Conservation (phyloP, 2,329 filamentous ascomycete genomes). For the Nothophaeocryptopus gaeumannii region DNA sequence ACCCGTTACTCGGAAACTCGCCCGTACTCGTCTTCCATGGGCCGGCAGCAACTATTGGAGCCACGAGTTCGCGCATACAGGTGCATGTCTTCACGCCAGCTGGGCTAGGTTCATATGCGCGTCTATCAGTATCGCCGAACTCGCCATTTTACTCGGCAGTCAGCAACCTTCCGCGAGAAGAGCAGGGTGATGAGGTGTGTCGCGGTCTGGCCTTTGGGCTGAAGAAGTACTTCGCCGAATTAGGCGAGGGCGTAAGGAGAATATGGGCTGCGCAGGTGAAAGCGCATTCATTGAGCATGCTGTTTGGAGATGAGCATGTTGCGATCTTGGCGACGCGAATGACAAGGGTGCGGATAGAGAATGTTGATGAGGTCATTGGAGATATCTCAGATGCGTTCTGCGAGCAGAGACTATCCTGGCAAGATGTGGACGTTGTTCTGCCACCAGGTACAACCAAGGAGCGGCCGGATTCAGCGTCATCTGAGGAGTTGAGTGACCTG, state of each 20-base stretch:
- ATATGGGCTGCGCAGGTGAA: constrained; percentile 59
- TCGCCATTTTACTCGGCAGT: constrained; percentile 90
- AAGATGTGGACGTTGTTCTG: constrained; percentile 83
- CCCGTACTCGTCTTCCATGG: constrained; percentile 90
- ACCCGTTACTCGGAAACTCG: constrained; percentile 76
- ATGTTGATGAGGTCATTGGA: constrained; percentile 67
- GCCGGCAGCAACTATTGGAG: constrained; percentile 69
- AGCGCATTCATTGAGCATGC: constrained; percentile 56
- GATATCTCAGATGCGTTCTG: constrained; percentile 73
- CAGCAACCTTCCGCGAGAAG: constrained; percentile 83
- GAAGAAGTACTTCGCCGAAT: constrained; percentile 89
- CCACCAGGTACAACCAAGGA: constrained; percentile 67
- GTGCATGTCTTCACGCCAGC: constrained; percentile 87
- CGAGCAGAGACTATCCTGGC: constrained; percentile 76
- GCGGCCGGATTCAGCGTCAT: constrained; percentile 21
- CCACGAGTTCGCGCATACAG: constrained; percentile 92
- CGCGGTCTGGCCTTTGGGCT: constrained; percentile 88
- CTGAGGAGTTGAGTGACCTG: constrained; percentile 30
- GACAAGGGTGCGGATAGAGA: constrained; percentile 66
- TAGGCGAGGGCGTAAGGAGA: constrained; percentile 72
- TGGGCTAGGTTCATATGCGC: constrained; percentile 83
- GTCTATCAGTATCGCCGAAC: constrained; percentile 88
- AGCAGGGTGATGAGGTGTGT: constrained; percentile 91
- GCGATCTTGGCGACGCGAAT: constrained; percentile 85
- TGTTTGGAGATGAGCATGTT: constrained; percentile 90